phyloP scores from a whole-genome alignment of 371 early-diverging fungal genomes.

The Zychaea mexicana region DNA sequence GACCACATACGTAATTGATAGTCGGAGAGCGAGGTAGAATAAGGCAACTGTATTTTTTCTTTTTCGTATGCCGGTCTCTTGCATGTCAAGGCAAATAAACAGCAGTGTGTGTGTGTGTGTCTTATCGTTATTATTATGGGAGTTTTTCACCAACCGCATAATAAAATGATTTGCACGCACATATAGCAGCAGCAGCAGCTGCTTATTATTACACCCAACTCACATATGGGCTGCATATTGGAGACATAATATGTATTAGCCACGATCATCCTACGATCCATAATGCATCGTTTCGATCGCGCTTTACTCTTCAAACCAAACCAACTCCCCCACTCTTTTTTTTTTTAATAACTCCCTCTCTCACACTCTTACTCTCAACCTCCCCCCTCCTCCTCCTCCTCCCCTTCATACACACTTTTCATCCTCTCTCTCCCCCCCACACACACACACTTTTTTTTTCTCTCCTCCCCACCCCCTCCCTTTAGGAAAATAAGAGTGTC shows the following conservation, averaged over 20 bases:
- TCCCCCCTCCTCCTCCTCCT: background rate
- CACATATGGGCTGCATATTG: too few relatives aligned
- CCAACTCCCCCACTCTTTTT: background rate
- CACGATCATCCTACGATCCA: background rate
- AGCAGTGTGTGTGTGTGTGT: too few relatives aligned
- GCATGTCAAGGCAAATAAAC: background rate
- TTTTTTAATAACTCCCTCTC: background rate
- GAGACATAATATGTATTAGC: background rate
- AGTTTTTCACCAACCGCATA: background rate
- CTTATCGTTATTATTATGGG: background rate
- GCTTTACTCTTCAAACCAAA: too few relatives aligned
- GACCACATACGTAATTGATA: background rate
- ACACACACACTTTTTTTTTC: background rate
- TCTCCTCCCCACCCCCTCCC: background rate
- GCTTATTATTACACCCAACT: too few relatives aligned
- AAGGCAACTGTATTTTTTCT: background rate
- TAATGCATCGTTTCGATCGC: background rate
- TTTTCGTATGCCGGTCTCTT: too few relatives aligned
- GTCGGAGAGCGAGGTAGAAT: background rate
- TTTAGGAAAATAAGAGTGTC: background rate
- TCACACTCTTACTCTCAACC: background rate
- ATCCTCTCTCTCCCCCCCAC: background rate
- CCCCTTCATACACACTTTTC: background rate
- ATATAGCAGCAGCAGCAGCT: too few relatives aligned
- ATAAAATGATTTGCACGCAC: background rate